phyloP scores from a whole-genome alignment of 2,329 filamentous ascomycete species.

The Pseudovirgaria hyperparasitica region DNA sequence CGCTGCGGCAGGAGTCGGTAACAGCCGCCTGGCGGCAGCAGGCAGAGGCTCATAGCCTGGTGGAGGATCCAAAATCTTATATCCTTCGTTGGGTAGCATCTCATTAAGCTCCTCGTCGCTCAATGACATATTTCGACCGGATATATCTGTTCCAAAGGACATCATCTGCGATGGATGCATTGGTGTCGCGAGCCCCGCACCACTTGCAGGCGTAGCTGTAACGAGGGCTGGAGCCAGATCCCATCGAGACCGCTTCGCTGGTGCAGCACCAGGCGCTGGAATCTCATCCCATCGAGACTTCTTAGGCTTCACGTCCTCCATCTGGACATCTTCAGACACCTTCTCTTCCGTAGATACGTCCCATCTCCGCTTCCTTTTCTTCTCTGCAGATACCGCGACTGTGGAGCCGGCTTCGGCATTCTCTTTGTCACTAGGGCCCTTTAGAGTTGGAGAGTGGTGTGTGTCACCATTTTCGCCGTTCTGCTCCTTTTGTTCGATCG shows the following conservation, averaged over 20 bases:
- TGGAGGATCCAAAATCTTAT: constrained; percentile 81
- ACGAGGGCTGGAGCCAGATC: constrained; percentile 63
- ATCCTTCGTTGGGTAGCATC: constrained; percentile 83
- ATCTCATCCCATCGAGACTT: constrained; percentile 83
- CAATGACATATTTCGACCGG: constrained; percentile 64
- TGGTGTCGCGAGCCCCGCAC: constrained; percentile 63
- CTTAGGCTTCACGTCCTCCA: constrained; percentile 32
- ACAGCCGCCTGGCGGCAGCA: constrained; percentile 61
- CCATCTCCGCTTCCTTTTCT: constrained; percentile 93
- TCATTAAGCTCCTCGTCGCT: constrained; percentile 90
- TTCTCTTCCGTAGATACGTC: constrained; percentile 53
- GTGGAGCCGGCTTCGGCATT: constrained; percentile 58
- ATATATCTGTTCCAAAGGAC: constrained; percentile 72
- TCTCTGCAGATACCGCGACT: constrained; percentile 40
- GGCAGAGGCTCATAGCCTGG: constrained; percentile 82
- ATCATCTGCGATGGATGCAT: constrained; percentile 55
- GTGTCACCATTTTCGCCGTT: constrained; percentile 45
- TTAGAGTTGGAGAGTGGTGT: constrained; percentile 62
- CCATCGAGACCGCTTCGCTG: constrained; percentile 77
- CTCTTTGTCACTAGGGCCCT: constrained; percentile 54
- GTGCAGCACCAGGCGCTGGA: constrained; percentile 42
- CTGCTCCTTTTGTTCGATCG: constrained; percentile 65
- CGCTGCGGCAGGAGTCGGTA: constrained; percentile 59
- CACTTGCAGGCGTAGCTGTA: constrained; percentile 59
- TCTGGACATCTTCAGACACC: constrained; percentile 4